Evolutionary conservation across 495 filamentous ascomycete species (phyloP).

Genomic region (Hyaloscypha bicolor): DNA sequence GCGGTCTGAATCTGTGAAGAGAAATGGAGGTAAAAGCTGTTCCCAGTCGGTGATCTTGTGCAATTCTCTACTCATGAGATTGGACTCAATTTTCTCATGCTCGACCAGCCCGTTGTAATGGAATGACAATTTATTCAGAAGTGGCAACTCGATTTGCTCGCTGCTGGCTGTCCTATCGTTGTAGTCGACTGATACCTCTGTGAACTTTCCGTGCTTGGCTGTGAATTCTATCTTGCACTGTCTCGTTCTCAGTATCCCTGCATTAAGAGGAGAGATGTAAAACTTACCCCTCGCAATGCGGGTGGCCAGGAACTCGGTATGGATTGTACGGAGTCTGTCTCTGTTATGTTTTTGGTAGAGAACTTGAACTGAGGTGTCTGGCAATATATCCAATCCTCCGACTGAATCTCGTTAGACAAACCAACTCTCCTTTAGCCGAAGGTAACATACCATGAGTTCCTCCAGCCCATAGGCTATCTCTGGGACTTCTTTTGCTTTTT

Average conservation of each 20-base stretch:
- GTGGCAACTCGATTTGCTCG: no score
- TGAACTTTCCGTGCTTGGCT: not conserved
- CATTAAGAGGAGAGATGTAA: not conserved
- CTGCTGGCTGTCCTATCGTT: not conserved
- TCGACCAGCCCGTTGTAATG: not conserved
- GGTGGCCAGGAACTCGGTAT: not conserved
- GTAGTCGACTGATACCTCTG: not conserved
- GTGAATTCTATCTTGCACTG: not conserved
- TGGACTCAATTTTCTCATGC: not conserved
- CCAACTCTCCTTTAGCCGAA: not conserved
- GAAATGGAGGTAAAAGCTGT: not conserved
- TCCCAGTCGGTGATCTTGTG: conserved; percentile 8
- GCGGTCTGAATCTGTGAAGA: not conserved
- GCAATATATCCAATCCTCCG: conserved; percentile 73
- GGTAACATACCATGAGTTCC: conserved; percentile 59
- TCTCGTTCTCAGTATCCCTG: not conserved
- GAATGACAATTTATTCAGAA: no score
- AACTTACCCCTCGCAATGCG: not conserved
- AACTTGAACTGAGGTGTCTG: conserved; percentile 88
- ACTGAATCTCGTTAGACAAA: conserved; percentile 44
- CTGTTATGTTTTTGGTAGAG: conserved; percentile 35
- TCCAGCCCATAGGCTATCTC: conserved; percentile 50
- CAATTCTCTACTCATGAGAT: not conserved
- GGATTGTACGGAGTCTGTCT: not conserved
- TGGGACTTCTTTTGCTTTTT: conserved; percentile 48